Evolutionary conservation across 192 early-diverging fungal species (phyloP).

Genomic region (Backusella parvicylindrica): DNA sequence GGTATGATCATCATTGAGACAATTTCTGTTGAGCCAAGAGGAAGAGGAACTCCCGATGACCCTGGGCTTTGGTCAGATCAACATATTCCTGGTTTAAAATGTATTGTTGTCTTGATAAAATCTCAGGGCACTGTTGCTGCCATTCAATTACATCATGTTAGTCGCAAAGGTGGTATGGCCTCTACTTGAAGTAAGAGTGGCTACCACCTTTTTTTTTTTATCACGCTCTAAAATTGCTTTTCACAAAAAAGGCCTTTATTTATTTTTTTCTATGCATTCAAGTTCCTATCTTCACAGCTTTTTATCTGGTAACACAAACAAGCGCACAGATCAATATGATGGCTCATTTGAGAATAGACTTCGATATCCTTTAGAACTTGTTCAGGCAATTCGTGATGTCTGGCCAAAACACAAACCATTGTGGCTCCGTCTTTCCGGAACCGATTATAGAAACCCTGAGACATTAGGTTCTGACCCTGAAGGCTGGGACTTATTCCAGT

Average conservation of each 20-base stretch:
- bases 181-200: conserved; percentile 2
- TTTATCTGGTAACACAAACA: conserved; percentile 75
- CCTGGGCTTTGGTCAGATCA: conserved; percentile 83
- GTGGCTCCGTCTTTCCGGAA: conserved; percentile 78
- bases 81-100: conserved; percentile 59
- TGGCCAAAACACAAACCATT: conserved; percentile 84
- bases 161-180: conserved; percentile 58
- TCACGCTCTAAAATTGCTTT: background rate
- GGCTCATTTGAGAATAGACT: conserved; percentile 87
- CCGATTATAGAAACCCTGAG: conserved; percentile 62
- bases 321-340: conserved; percentile 89
- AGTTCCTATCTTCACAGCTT: conserved; percentile 83
- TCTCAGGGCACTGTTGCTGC: conserved; percentile 52
- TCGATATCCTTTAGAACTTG: conserved; percentile 71
- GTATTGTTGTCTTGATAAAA: conserved; percentile 63
- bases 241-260: background rate
- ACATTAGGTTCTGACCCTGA: conserved; percentile 38
- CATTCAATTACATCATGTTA: conserved; percentile 85
- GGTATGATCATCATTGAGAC: conserved; percentile 83
- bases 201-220: conserved; percentile 18
- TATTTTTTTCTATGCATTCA: conserved; percentile 58
- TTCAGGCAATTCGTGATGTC: conserved; percentile 54
- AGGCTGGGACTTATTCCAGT: conserved; percentile 76
- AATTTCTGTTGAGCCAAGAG: conserved; percentile 67
- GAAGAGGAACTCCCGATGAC: conserved; percentile 70